These are phyloP conservation scores for Naganishia antarctica DNA, from an alignment of 768 basidiomycete genomes.

Conservation along the genomic window DNA sequence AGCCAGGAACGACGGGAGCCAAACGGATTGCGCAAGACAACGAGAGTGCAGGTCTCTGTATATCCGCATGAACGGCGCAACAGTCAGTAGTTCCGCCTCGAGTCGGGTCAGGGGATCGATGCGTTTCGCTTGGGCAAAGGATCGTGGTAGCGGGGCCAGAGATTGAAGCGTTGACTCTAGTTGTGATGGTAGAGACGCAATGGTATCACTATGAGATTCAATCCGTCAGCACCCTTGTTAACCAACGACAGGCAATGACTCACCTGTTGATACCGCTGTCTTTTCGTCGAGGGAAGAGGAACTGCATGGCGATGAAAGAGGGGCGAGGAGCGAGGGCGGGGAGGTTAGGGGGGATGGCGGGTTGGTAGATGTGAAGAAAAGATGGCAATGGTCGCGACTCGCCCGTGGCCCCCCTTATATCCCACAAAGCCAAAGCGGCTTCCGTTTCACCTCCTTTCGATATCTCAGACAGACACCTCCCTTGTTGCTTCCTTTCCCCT, in stretches of 20 bases:
- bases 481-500: neutral
- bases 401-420: neutral
- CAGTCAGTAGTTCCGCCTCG: neutral
- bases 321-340: neutral
- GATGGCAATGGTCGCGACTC: too few relatives aligned
- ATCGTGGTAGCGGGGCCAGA: neutral
- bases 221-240: too few relatives aligned
- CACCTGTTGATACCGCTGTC: neutral
- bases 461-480: neutral
- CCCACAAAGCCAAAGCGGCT: neutral
- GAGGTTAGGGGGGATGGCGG: neutral
- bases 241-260: too few relatives aligned
- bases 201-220: neutral
- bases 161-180: constrained; percentile 2
- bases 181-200: neutral
- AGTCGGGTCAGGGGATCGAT: constrained; percentile 12
- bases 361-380: neutral
- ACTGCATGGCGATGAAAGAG: neutral
- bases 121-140: neutral
- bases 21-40: neutral
- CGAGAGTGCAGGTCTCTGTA: neutral
- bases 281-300: neutral
- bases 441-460: neutral
- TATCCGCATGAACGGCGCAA: neutral
- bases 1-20: neutral